A percentile compares a stretch with the other conserved stretches of the same genome.
phyloP scores from a whole-genome alignment of 768 basidiomycete species.

The Russula compacta region DNA sequence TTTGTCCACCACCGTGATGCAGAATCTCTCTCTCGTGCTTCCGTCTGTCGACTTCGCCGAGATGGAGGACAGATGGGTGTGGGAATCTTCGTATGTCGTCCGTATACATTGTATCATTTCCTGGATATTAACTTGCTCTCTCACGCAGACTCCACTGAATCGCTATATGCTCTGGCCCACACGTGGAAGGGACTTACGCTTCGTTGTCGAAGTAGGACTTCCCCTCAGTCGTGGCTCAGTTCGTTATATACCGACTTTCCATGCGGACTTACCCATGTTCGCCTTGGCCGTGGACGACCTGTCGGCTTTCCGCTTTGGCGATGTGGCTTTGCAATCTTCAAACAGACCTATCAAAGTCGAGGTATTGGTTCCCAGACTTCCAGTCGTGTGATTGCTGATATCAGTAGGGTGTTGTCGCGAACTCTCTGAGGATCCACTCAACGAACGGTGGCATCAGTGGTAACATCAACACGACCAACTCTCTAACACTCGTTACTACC shows the following conservation, averaged over 20 bases:
- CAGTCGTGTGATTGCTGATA: not conserved
- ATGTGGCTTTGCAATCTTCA: slow-evolving; percentile 2
- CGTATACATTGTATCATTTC: not conserved
- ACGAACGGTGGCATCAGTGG: slow-evolving; percentile 32
- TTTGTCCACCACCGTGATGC: slow-evolving; percentile 24
- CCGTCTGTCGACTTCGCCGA: slow-evolving; percentile 27
- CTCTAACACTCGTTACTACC: slow-evolving; percentile 27
- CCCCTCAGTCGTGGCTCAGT: not conserved
- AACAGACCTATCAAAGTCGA: slow-evolving; percentile 24
- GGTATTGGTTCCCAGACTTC: slow-evolving; percentile 18
- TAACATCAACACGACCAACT: slow-evolving; percentile 27
- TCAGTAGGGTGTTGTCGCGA: slow-evolving; percentile 27
- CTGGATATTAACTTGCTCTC: not conserved
- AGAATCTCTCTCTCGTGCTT: slow-evolving; percentile 23
- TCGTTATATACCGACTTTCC: not conserved
- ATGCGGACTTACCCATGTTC: slow-evolving; percentile 7
- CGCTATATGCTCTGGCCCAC: not conserved
- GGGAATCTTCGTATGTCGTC: slow-evolving; percentile 31
- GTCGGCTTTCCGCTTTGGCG: not conserved
- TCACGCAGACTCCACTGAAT: slow-evolving; percentile 14
- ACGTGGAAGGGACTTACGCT: slow-evolving; percentile 20
- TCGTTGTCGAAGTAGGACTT: slow-evolving; percentile 19
- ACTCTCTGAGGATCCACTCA: slow-evolving; percentile 22
- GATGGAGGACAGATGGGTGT: slow-evolving; percentile 27
- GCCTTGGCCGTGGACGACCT: not conserved